These are phyloP conservation scores for Collybiopsis confluens DNA, from an alignment of 768 basidiomycete genomes.

Conservation along the genomic window DNA sequence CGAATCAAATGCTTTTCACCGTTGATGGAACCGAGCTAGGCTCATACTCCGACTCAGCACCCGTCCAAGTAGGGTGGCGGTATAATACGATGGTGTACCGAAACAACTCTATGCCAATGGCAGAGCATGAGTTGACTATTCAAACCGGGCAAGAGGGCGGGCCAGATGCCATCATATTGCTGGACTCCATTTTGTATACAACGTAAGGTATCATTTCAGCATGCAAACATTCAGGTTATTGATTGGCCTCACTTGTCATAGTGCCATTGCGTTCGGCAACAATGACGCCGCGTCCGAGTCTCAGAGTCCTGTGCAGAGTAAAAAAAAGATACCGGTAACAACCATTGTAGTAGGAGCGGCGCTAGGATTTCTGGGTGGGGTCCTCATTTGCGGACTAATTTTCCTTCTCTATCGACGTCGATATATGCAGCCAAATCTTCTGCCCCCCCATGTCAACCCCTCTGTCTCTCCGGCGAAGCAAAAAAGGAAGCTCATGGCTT, in stretches of 20 bases:
- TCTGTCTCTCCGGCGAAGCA: not conserved
- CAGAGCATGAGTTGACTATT: conserved; percentile 7
- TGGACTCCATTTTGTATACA: conserved; percentile 12
- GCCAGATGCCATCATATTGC: conserved; percentile 6
- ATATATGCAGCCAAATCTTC: not conserved
- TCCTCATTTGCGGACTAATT: conserved; percentile 19
- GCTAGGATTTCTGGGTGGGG: conserved; percentile 19
- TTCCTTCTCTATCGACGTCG: conserved; percentile 10
- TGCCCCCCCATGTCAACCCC: not conserved
- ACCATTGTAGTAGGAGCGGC: conserved; percentile 26
- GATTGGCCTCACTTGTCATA: not conserved
- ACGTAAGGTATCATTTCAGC: conserved; percentile 15
- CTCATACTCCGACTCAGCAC: not conserved
- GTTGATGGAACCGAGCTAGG: conserved; percentile 6
- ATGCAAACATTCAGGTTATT: not conserved
- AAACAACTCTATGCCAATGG: conserved; percentile 2
- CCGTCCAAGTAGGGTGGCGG: not conserved
- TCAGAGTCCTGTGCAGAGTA: not conserved
- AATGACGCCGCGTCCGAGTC: too few relatives aligned
- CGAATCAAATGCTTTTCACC: conserved; percentile 10
- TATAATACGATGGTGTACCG: conserved; percentile 9
- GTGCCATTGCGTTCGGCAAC: too few relatives aligned
- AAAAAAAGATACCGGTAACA: not conserved
- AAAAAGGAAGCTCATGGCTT: not conserved
- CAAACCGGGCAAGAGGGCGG: conserved; percentile 5